A percentile compares a stretch with the other conserved stretches of the same genome.
phyloP scores from a whole-genome alignment of 2,329 filamentous ascomycete genomes.

The Metarhizium rileyi region DNA sequence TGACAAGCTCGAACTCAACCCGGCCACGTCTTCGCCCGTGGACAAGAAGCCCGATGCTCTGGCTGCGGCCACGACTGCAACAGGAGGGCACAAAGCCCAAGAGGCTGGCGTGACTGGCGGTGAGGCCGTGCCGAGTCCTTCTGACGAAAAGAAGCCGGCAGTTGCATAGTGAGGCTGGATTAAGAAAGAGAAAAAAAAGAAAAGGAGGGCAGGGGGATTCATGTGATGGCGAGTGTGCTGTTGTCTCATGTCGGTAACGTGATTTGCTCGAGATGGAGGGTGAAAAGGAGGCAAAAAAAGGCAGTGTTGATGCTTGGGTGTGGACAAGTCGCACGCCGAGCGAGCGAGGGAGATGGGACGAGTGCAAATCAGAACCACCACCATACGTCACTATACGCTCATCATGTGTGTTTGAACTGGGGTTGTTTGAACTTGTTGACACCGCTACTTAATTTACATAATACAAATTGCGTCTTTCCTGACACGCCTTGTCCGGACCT shows the following conservation, averaged over 20 bases:
- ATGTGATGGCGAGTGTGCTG: background rate
- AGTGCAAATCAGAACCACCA: background rate
- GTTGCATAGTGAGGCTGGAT: constrained; percentile 4
- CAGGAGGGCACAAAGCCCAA: constrained; percentile 28
- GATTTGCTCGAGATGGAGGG: background rate
- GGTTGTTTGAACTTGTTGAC: background rate
- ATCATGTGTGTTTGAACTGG: background rate
- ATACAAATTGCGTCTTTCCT: background rate
- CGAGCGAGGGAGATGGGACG: background rate
- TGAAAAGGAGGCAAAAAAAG: background rate
- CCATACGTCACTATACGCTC: background rate
- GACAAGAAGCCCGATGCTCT: constrained; percentile 15
- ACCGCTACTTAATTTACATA: background rate
- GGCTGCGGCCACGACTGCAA: constrained; percentile 9
- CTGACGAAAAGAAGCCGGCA: constrained; percentile 4
- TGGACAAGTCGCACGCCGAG: background rate
- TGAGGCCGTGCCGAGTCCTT: constrained; percentile 9
- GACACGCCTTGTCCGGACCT: background rate
- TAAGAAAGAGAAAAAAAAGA: background rate
- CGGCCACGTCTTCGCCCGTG: constrained; percentile 6
- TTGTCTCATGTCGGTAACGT: background rate
- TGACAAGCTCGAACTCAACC: constrained; percentile 11
- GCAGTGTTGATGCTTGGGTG: background rate
- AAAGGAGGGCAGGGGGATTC: too few species aligned
- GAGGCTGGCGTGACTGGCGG: constrained; percentile 35